Evolutionary conservation across 371 early-diverging fungal species (phyloP).

Genomic region (Circinella umbellata): DNA sequence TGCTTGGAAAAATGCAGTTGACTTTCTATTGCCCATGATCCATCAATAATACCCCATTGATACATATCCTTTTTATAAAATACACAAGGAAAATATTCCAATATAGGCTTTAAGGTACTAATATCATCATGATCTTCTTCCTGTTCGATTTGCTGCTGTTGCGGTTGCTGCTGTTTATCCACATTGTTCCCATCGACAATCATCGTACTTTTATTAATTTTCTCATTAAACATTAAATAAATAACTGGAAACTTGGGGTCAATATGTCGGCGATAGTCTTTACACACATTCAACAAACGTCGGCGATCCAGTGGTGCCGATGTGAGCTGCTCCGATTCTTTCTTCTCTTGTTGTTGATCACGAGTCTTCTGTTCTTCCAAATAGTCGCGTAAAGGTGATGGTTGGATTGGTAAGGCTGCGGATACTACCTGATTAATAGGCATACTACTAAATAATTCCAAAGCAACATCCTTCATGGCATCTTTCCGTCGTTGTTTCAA

Average conservation of each 20-base stretch:
- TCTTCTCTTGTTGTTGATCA: neutral
- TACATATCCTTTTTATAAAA: conserved; percentile 32
- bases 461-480: conserved; percentile 18
- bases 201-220: neutral
- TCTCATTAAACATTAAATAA: conserved; percentile 23
- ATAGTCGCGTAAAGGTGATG: conserved; percentile 21
- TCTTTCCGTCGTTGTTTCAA: conserved; percentile 11
- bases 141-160: neutral
- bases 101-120: conserved; percentile 4
- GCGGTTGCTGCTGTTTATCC: neutral
- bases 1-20: neutral
- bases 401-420: conserved; percentile 27
- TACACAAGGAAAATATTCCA: conserved; percentile 30
- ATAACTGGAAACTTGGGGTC: conserved; percentile 29
- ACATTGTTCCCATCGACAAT: too few relatives aligned
- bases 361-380: neutral
- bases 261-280: conserved; percentile 23
- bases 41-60: conserved; percentile 18
- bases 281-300: conserved; percentile 27
- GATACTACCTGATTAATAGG: conserved; percentile 38
- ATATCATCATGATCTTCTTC: neutral
- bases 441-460: conserved; percentile 35
- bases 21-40: conserved; percentile 18
- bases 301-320: conserved; percentile 5
- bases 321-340: neutral